Conservation (phyloP, 1,284 basidiomycete genomes). For the Ceratorhiza oryzae-sativae region DNA sequence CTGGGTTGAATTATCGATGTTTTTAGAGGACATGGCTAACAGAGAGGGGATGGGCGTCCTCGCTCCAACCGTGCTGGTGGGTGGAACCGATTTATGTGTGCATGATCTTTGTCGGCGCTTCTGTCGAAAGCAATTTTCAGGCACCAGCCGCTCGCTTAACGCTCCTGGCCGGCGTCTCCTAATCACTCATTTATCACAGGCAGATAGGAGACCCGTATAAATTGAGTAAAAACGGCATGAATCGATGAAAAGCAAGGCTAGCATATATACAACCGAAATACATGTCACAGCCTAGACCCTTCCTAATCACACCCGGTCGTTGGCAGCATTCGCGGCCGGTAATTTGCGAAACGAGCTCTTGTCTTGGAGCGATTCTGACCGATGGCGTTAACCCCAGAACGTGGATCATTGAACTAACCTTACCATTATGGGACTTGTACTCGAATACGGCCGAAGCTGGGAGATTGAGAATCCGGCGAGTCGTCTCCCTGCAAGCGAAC, state of each 20-base stretch:
- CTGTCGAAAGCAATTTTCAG: conserved; percentile 8
- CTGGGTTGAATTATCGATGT: conserved; percentile 2
- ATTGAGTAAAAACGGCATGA: not conserved
- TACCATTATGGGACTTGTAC: conserved; percentile 85
- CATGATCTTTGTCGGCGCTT: not conserved
- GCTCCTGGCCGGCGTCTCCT: too few relatives aligned
- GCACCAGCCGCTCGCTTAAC: not conserved
- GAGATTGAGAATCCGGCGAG: conserved; percentile 70
- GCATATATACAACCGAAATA: not conserved
- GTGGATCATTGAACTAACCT: conserved; percentile 40
- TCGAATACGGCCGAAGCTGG: conserved; percentile 78
- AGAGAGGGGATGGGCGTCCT: not conserved
- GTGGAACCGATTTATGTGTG: conserved; percentile 17
- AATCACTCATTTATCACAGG: too few relatives aligned
- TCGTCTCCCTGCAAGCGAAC: conserved; percentile 62
- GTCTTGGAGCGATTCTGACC: conserved; percentile 79
- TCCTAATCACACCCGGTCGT: conserved; percentile 26
- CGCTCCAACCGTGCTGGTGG: not conserved
- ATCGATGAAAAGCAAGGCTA: not conserved
- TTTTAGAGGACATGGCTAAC: not conserved
- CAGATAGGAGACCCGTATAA: not conserved
- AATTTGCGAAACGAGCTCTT: conserved; percentile 74
- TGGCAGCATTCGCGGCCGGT: conserved; percentile 1
- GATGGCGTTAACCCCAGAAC: not conserved
- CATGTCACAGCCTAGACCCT: not conserved